Evolutionary conservation across 352 stramenopile species (phyloP), one percentile per base, ranked within the genome.

Genomic region (Globisporangium irregulare): DNA sequence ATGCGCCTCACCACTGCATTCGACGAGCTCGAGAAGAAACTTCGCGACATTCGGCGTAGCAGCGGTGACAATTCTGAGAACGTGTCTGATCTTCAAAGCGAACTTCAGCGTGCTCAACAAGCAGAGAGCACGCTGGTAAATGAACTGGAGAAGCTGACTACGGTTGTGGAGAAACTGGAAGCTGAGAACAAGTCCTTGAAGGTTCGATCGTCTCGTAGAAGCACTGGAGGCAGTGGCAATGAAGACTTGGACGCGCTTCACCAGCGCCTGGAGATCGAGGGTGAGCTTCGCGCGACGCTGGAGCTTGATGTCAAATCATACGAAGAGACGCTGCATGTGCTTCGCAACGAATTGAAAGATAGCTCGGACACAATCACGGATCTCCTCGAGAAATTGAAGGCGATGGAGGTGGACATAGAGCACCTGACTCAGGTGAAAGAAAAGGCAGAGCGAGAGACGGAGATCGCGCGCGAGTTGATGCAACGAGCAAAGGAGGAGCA

Each of bases 271-370:
- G 81, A 86, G 20, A 66, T 56, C n/a, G 78, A 87, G 41, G 61
- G 59, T 6, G 68, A 78, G 43, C 61, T 72, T 4, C 72, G 81
- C 4, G 60, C 71, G 54, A 89, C 74, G 41, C 73, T 90, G 3
- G 75, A 87, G 46, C 71, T 91, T 24, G 85, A 93, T 57, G 75
- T 90, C 8, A 74, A 80, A 50, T 93, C 85, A 36, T 93, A 91
- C 64, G 75, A 85, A 64, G 85, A 91, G 64, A 78, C 79, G 3
- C 54, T 90, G 9, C 71, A 74, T 38, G 54, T 89, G n/a, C 53
- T 91, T 22, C 83, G 81, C 9, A 72, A 74, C 22, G 76, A 93
- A 54, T 64, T 85, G n/a, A 89, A 87, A 59, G 68, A 77, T 22
- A 84, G 68, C 53, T 80, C 79, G 0, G 70, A 84, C 32, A 75